Conservation (phyloP, 495 filamentous ascomycete genomes). For the Letharia columbiana region DNA sequence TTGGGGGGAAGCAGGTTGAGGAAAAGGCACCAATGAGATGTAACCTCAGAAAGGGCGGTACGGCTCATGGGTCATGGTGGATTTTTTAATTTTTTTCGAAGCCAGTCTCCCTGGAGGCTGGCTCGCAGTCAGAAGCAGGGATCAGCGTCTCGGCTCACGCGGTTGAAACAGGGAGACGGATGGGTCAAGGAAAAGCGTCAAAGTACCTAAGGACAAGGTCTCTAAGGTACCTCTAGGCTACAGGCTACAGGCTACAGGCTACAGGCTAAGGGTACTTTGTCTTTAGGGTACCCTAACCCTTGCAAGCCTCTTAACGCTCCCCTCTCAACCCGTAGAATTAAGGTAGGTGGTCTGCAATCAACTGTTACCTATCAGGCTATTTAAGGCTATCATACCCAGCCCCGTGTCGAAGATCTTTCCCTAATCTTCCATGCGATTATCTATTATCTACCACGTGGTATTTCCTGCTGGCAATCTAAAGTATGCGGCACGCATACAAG, state of each 20-base stretch:
- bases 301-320: no score
- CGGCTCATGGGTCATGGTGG: not conserved
- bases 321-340: no score
- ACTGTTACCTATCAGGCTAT: not conserved
- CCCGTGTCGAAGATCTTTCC: not conserved
- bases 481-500: not conserved
- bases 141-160: not conserved
- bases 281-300: no score
- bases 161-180: no score
- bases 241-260: no score
- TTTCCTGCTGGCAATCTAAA: not conserved
- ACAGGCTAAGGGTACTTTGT: no score
- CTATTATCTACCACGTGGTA: slow-evolving; percentile 2
- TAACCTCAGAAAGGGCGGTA: not conserved
- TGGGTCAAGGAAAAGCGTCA: no score
- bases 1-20: not conserved
- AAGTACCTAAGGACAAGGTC: no score
- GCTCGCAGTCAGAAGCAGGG: not conserved
- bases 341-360: not conserved
- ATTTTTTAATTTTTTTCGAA: not conserved
- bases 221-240: no score
- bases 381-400: no score
- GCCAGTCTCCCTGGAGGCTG: no score
- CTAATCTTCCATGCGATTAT: slow-evolving; percentile 7
- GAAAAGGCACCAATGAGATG: slow-evolving; percentile 3